A percentile compares a stretch with the other conserved stretches of the same genome.
Conservation (phyloP, 805 yeast species). For the Lachancea lanzarotensis region DNA sequence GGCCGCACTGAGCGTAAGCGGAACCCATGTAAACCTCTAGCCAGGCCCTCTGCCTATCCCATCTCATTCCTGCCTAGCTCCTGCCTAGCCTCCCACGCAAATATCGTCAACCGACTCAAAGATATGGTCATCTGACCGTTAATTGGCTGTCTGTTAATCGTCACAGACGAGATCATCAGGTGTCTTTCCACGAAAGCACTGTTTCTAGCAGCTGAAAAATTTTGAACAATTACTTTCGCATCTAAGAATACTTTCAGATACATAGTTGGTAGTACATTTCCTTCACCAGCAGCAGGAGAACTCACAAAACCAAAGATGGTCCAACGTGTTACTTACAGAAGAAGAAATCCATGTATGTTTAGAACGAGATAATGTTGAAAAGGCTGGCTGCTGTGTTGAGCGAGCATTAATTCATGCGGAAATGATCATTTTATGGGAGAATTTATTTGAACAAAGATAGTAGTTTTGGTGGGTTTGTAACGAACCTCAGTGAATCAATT, state of each 20-base stretch:
- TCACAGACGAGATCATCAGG: background rate
- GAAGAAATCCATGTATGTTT: slow-evolving; percentile 96
- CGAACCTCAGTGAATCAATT: no score
- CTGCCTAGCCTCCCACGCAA: background rate
- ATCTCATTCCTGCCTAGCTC: background rate
- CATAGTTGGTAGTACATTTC: background rate
- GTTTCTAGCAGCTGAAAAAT: background rate
- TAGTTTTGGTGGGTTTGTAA: no score
- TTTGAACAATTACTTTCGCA: background rate
- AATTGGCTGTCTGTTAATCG: background rate
- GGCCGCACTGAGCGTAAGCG: no score
- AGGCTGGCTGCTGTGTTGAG: background rate
- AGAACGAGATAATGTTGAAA: background rate
- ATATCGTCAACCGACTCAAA: background rate
- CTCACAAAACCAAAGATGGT: slow-evolving; percentile 67
- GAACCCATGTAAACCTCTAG: no score
- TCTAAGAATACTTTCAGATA: background rate
- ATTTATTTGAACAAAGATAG: no score
- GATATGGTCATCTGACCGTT: background rate
- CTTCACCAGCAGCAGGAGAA: slow-evolving; percentile 7
- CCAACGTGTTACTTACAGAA: slow-evolving; percentile 98
- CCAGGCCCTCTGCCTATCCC: background rate
- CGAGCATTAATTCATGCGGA: background rate
- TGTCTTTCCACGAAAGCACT: background rate
- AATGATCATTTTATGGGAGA: background rate